phyloP scores from a whole-genome alignment of 148 eudicot species.

The Chenopodium quinoa region DNA sequence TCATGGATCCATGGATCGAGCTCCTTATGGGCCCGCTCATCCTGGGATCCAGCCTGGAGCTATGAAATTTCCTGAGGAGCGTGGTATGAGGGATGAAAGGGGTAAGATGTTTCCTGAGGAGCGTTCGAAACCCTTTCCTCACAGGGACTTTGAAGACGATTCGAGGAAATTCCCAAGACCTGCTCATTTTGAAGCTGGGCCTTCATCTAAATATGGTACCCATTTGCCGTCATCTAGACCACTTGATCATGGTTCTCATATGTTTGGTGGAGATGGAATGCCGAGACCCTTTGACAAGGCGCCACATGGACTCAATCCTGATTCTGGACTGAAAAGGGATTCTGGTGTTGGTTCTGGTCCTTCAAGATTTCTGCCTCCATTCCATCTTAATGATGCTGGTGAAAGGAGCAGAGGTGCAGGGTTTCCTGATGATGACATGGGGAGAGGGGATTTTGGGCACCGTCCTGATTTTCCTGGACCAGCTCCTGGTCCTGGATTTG shows the following conservation, averaged over 20 bases:
- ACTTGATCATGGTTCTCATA: conserved; percentile 36
- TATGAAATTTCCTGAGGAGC: conserved; percentile 37
- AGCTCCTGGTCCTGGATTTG: conserved; percentile 57
- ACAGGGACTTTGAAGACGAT: conserved; percentile 47
- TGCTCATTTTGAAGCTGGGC: conserved; percentile 42
- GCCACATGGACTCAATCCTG: conserved; percentile 40
- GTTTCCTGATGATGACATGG: conserved; percentile 38
- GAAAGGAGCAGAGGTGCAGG: conserved; percentile 35
- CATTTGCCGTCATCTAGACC: conserved; percentile 38
- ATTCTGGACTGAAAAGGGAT: conserved; percentile 40
- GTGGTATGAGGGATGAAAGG: conserved; percentile 50
- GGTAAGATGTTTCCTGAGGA: conserved; percentile 40
- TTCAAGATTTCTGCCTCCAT: conserved; percentile 47
- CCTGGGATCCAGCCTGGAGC: conserved; percentile 35
- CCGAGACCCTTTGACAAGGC: conserved; percentile 42
- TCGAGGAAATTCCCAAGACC: conserved; percentile 46
- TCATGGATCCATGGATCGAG: conserved; percentile 44
- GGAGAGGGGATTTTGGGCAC: conserved; percentile 37
- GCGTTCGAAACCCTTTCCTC: conserved; percentile 47
- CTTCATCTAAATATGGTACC: conserved; percentile 38
- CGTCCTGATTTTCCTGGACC: conserved; percentile 50
- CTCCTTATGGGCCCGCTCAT: conserved; percentile 39
- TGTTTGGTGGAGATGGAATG: conserved; percentile 41
- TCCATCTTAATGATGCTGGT: conserved; percentile 40
- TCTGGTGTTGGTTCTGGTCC: conserved; percentile 41